Evolutionary conservation across 176 grass and related monocot genomes (phyloP).

Genomic region (Triticum dicoccoides): DNA sequence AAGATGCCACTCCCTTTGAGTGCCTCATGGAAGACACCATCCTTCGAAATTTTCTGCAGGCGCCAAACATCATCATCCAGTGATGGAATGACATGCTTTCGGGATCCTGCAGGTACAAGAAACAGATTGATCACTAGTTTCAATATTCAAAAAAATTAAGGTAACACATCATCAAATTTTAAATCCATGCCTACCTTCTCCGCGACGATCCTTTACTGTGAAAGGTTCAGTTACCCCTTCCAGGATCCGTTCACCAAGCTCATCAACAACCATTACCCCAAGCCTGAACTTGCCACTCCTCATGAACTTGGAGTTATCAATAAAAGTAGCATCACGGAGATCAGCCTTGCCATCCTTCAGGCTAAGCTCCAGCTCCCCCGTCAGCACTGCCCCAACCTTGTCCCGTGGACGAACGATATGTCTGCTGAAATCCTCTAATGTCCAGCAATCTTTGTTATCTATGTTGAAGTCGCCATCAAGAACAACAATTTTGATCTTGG

Average conservation of each 20-base stretch:
- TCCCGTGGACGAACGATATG: slow-evolving; percentile 30
- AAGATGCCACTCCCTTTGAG: slow-evolving; percentile 12
- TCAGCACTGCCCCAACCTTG: slow-evolving; percentile 39
- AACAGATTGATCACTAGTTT: not conserved
- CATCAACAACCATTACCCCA: slow-evolving; percentile 29
- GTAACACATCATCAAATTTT: not conserved
- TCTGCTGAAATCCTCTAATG: slow-evolving; percentile 29
- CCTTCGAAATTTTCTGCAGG: slow-evolving; percentile 35
- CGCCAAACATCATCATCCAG: slow-evolving; percentile 48
- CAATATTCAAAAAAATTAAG: not conserved
- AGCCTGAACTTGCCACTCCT: slow-evolving; percentile 46
- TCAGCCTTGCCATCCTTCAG: slow-evolving; percentile 33
- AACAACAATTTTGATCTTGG: slow-evolving; percentile 51
- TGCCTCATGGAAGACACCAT: slow-evolving; percentile 30
- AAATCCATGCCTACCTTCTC: slow-evolving; percentile 41
- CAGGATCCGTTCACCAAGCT: slow-evolving; percentile 21
- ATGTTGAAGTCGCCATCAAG: slow-evolving; percentile 46
- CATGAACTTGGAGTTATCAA: slow-evolving; percentile 53
- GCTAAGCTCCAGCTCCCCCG: slow-evolving; percentile 12
- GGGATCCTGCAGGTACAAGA: slow-evolving; percentile 18
- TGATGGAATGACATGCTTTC: slow-evolving; percentile 37
- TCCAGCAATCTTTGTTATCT: slow-evolving; percentile 20
- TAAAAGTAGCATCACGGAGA: slow-evolving; percentile 16
- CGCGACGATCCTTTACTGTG: slow-evolving; percentile 46
- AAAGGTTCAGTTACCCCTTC: slow-evolving; percentile 54